These are phyloP conservation scores for Pseudocercospora fijiensis DNA, from an alignment of 2,329 filamentous ascomycete genomes.

Conservation along the genomic window DNA sequence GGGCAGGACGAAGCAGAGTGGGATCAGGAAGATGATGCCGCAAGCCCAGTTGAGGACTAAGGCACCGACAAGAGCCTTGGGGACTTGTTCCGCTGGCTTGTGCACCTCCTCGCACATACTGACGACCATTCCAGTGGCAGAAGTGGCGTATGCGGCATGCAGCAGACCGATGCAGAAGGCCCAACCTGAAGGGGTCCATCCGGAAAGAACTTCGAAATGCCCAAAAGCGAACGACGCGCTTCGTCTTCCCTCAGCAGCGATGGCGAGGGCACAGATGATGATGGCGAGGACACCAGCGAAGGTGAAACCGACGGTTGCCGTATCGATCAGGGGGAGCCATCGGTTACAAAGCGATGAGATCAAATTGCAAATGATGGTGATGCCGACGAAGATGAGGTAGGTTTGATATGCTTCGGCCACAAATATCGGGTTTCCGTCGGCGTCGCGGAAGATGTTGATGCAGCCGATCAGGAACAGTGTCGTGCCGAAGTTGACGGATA, in stretches of 20 bases:
- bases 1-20: slow-evolving; percentile 67
- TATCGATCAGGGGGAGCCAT: slow-evolving; percentile 62
- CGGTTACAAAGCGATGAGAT: slow-evolving; percentile 55
- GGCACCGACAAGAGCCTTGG: slow-evolving; percentile 67
- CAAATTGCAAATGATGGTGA: slow-evolving; percentile 52
- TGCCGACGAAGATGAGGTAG: slow-evolving; percentile 51
- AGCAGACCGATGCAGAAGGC: slow-evolving; percentile 71
- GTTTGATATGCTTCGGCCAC: slow-evolving; percentile 47
- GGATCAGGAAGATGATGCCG: slow-evolving; percentile 67
- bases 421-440: slow-evolving; percentile 49
- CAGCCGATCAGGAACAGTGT: slow-evolving; percentile 55
- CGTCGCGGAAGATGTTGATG: slow-evolving; percentile 55
- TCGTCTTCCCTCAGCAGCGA: slow-evolving; percentile 68
- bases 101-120: slow-evolving; percentile 74
- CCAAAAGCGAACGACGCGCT: slow-evolving; percentile 63
- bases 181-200: slow-evolving; percentile 68
- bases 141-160: slow-evolving; percentile 71
- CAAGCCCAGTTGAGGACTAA: slow-evolving; percentile 65
- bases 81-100: slow-evolving; percentile 65
- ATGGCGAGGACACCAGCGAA: slow-evolving; percentile 69
- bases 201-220: slow-evolving; percentile 67
- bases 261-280: slow-evolving; percentile 59
- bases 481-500: slow-evolving; percentile 79
- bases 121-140: slow-evolving; percentile 76
- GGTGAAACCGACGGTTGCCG: slow-evolving; percentile 72